These are phyloP conservation scores for Scytalidium sp. DNA, from an alignment of 2,329 filamentous ascomycete species.

Conservation along the genomic window DNA sequence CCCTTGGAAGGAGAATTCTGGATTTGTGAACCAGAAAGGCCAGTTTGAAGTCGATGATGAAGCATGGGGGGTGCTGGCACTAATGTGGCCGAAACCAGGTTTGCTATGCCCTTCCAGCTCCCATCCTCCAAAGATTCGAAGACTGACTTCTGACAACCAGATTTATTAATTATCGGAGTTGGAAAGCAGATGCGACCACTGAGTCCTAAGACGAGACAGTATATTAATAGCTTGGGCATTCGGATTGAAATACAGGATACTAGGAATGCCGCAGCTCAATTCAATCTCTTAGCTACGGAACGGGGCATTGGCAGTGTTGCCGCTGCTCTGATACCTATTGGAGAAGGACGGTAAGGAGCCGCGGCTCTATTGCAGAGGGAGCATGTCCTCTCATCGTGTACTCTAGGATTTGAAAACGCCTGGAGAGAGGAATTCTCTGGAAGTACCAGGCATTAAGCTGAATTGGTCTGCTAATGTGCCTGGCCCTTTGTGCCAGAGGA, in stretches of 20 bases:
- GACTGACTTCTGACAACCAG: conserved; percentile 37
- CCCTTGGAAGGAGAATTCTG: conserved; percentile 63
- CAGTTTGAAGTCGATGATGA: conserved; percentile 74
- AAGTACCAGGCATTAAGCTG: too few relatives aligned
- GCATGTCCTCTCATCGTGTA: not conserved
- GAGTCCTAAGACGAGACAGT: conserved; percentile 67
- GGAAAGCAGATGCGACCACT: conserved; percentile 74
- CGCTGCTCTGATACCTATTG: conserved; percentile 81
- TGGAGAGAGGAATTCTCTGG: too few relatives aligned
- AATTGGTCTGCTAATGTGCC: too few relatives aligned
- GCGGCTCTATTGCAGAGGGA: not conserved
- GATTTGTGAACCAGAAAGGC: conserved; percentile 69
- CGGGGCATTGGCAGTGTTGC: conserved; percentile 81
- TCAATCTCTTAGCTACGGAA: conserved; percentile 93
- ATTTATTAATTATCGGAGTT: conserved; percentile 85
- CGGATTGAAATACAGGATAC: conserved; percentile 88
- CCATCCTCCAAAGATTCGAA: not conserved
- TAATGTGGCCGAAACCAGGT: conserved; percentile 90
- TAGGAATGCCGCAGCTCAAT: conserved; percentile 88
- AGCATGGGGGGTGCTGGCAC: conserved; percentile 70
- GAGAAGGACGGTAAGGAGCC: conserved; percentile 55
- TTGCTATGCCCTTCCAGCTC: conserved; percentile 13
- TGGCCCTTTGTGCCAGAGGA: too few relatives aligned
- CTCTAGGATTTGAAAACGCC: not conserved
- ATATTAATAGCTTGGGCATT: conserved; percentile 76